Evolutionary conservation across 2,329 filamentous ascomycete genomes (phyloP).

Genomic region (Phaeosphaeria sp.): DNA sequence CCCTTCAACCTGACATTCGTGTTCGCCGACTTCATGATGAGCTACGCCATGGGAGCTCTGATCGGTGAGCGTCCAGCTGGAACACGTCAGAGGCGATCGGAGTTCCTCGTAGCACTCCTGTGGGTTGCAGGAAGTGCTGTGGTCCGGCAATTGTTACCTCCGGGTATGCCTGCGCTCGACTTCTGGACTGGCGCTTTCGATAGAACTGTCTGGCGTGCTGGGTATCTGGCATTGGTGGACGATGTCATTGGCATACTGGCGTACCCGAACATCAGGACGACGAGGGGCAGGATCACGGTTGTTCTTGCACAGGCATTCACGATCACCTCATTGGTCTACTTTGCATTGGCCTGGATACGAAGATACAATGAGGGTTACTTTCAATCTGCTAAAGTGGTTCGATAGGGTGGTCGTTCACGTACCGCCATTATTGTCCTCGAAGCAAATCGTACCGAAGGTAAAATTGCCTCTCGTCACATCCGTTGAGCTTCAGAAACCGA

Average conservation of each 20-base stretch:
- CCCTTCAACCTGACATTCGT: slow-evolving; percentile 15
- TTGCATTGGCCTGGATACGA: neutral
- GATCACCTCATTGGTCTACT: neutral
- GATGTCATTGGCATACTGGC: slow-evolving; percentile 21
- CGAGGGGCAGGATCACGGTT: slow-evolving; percentile 13
- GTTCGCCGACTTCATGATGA: slow-evolving; percentile 13
- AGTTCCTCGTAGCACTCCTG: slow-evolving; percentile 16
- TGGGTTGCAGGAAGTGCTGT: slow-evolving; percentile 10
- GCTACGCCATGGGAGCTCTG: slow-evolving; percentile 6
- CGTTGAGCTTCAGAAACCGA: too few species aligned
- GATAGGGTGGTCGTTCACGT: neutral
- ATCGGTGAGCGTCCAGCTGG: slow-evolving; percentile 18
- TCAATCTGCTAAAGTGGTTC: neutral
- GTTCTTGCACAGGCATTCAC: slow-evolving; percentile 12
- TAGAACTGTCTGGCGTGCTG: slow-evolving; percentile 13
- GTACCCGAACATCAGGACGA: slow-evolving; percentile 18
- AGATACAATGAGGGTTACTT: neutral
- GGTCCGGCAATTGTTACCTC: slow-evolving; percentile 8
- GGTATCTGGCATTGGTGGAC: slow-evolving; percentile 28
- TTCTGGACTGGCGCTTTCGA: slow-evolving; percentile 8
- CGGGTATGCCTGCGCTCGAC: slow-evolving; percentile 8
- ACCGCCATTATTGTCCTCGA: too few species aligned
- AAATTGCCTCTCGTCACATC: too few species aligned
- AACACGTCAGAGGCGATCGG: slow-evolving; percentile 16
- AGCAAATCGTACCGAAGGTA: too few species aligned